A percentile compares a stretch with the other conserved stretches of the same genome.
Conservation (phyloP, 1,284 basidiomycete species). For the Ceratobasidium sp. region DNA sequence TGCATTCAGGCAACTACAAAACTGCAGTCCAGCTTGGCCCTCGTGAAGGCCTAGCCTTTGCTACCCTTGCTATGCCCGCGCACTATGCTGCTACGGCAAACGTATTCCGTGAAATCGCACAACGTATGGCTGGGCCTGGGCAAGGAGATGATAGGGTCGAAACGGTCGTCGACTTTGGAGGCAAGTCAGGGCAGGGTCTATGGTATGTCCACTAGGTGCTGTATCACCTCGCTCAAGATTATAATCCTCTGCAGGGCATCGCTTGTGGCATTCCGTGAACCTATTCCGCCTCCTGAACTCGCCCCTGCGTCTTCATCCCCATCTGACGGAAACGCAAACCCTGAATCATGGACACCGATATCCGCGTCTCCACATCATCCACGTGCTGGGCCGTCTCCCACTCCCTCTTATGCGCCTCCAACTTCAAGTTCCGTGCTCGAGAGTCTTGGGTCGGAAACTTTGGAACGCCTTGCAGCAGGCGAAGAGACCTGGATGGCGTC, state of each 20-base stretch:
- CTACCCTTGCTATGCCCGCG: slow-evolving; percentile 58
- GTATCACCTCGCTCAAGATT: slow-evolving; percentile 46
- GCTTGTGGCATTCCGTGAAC: slow-evolving; percentile 50
- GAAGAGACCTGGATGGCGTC: slow-evolving; percentile 16
- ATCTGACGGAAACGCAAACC: slow-evolving; percentile 44
- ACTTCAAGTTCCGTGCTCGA: background rate
- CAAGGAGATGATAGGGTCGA: slow-evolving; percentile 44
- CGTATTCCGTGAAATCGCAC: slow-evolving; percentile 56
- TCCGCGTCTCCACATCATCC: slow-evolving; percentile 31
- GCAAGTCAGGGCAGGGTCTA: slow-evolving; percentile 57
- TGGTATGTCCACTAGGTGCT: slow-evolving; percentile 54
- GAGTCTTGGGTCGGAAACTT: background rate
- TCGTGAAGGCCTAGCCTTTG: slow-evolving; percentile 55
- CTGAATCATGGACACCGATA: slow-evolving; percentile 33
- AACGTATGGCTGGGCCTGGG: slow-evolving; percentile 51
- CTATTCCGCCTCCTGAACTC: slow-evolving; percentile 58
- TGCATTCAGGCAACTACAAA: slow-evolving; percentile 63
- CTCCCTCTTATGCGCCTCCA: background rate
- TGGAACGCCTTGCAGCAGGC: background rate
- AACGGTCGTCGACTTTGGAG: slow-evolving; percentile 56
- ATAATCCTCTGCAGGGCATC: slow-evolving; percentile 47
- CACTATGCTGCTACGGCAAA: slow-evolving; percentile 58
- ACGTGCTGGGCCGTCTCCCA: slow-evolving; percentile 10
- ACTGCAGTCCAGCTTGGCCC: slow-evolving; percentile 41
- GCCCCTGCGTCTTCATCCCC: slow-evolving; percentile 66